A percentile compares a stretch with the other conserved stretches of the same genome.
Evolutionary conservation across 768 basidiomycete genomes (phyloP).

Genomic region (Kwoniella dendrophila): DNA sequence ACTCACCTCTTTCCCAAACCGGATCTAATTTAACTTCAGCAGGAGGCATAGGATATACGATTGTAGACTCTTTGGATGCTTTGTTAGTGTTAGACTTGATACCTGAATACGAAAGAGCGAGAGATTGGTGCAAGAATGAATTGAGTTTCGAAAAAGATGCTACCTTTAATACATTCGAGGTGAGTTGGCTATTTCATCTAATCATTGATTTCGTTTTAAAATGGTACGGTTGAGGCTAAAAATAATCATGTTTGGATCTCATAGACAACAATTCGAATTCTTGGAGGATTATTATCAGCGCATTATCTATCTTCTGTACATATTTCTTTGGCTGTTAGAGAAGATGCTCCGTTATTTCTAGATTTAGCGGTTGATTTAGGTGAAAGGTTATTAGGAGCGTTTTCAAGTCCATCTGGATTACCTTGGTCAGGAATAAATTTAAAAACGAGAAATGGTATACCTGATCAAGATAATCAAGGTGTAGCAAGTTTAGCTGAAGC

Average conservation of each 20-base stretch:
- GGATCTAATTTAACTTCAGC: slow-evolving; percentile 74
- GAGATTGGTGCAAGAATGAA: slow-evolving; percentile 71
- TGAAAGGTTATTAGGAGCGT: slow-evolving; percentile 78
- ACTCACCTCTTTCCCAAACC: slow-evolving; percentile 74
- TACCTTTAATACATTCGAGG: slow-evolving; percentile 87
- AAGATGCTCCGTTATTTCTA: slow-evolving; percentile 69
- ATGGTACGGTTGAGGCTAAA: background rate
- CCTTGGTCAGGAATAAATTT: slow-evolving; percentile 82
- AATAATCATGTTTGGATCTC: background rate
- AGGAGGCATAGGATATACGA: slow-evolving; percentile 84
- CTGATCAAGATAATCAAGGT: slow-evolving; percentile 65
- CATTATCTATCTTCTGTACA: slow-evolving; percentile 69
- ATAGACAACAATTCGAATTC: slow-evolving; percentile 86
- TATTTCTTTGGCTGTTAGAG: slow-evolving; percentile 25
- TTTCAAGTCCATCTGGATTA: slow-evolving; percentile 78
- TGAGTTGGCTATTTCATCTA: slow-evolving; percentile 53
- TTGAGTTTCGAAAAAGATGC: slow-evolving; percentile 77
- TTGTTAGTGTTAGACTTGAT: slow-evolving; percentile 81
- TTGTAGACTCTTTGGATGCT: slow-evolving; percentile 84
- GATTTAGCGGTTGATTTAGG: slow-evolving; percentile 79
- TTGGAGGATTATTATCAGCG: slow-evolving; percentile 86
- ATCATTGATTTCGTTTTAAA: background rate
- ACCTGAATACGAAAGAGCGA: slow-evolving; percentile 75
- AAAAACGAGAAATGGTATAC: slow-evolving; percentile 63
- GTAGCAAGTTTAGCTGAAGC: slow-evolving; percentile 80